Evolutionary conservation across 2,329 filamentous ascomycete genomes (phyloP), one percentile per base, ranked within the genome.

Genomic region (Acarospora socialis): DNA sequence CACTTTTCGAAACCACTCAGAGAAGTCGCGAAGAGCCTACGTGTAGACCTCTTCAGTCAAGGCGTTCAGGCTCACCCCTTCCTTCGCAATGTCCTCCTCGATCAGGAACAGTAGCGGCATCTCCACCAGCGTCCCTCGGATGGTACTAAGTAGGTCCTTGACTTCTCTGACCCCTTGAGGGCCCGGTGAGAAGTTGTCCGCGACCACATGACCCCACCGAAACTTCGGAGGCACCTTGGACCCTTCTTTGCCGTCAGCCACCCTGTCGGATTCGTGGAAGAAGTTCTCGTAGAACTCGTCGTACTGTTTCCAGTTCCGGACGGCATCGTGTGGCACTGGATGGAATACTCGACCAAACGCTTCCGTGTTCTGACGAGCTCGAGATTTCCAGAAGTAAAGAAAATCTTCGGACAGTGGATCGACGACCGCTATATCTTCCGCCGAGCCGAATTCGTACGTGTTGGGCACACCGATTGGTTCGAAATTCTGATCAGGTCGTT

Each of bases 41-140:
- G 79, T 84, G 54, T 84, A 84, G 21, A 84, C 56, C 46, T 75
- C 72, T 46, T 80, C 70, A 2, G 80, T 84, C 45, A 83, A 54
- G 16, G 66, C 64, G 57, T 86, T n/a, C 41, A 84, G 56, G 14
- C 68, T 66, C 46, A 92, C 46, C 0, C 84, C 83, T 44, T 83
- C 72, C 64, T 84, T 77, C 3, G 86, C 87, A 53, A 94, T 76
- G 52, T 94, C 84, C 46, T 82, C 70, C 20, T 84, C 79, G 46
- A 78, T 77, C 52, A 93, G 60, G 61, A 94, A 94, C 43, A 82
- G 64, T 44, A 94, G 61, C 17, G 84, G 83, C 86, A 94, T 94
- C 63, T 93, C 81, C 5, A 94, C 78, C 27, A 84, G 56, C 6
- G 68, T 80, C 2, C 80, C 80, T 38, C 73, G 68, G 22, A 86